Base-by-base conservation (phyloP, 2,329 filamentous ascomycete species). In the Aureobasidium sp. region DNA sequence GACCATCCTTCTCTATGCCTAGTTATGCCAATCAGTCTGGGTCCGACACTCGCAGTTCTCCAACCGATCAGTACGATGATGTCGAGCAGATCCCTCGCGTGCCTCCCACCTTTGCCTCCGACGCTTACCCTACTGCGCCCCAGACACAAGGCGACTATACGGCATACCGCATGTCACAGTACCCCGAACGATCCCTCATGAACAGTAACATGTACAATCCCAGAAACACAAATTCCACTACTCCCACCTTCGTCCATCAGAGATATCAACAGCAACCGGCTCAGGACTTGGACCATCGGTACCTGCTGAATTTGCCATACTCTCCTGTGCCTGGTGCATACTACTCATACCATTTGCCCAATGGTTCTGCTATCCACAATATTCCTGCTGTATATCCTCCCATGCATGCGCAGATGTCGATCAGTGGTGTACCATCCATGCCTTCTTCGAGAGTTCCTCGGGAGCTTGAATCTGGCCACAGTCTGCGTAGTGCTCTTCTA, bases 401-500 rank as follows among this genome's bases (percentile, higher is more conserved):
- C 5, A 60, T 72, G 27, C 70, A 75, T 64, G 68, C 72, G 3
- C 57, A 60, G 11, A 51, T 60, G 45, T 31, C 57, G 22, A 17
- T 60, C 17, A 17, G 29, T n/a, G 57, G 57, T 20, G 69, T 71
- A n/a, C 71, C 72, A 64, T 70, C 76, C 60, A 67, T 71, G 15
- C 67, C 69, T 8, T 66, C 45, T 31, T 48, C 62, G 12, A 63
- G 48, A 48, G 48, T 27, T 27, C 55, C 62, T 1, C 37, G 48
- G 8, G 52, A 63, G 15, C 31, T 59, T 7, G 62, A 63, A 22
- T 41, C 39, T 64, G 83, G 83, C 60, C 76, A 62, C 17, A 49
- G 60, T 22, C 57, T 88, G 15, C 84, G 90, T 68, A 95, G 91
- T 72, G 76, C 80, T 15, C 76, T 92, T 9, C 79, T 97, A 1